phyloP scores from a whole-genome alignment of 176 grass and related monocot species.

The Triticum aestivum region IWGSC_CS_RefSeq_v2.1 NC_057809.1:523045529-523046028 shows the following conservation, averaged over 20 bases:
- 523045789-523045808: constrained; percentile 68
- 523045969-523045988: not conserved
- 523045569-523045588: not conserved
- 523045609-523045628: constrained; percentile 29
- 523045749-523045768: constrained; percentile 46
- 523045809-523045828: not conserved
- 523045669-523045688: not conserved
- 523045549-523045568: not conserved
- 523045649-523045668: too few relatives aligned
- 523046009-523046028: constrained; percentile 47
- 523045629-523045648: too few relatives aligned
- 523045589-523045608: constrained; percentile 58
- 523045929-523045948: not conserved
- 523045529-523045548: too few relatives aligned
- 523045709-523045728: not conserved
- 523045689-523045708: not conserved
- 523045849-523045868: not conserved
- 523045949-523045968: not conserved
- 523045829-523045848: not conserved
- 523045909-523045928: not conserved
- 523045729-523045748: not conserved
- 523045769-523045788: constrained; percentile 33
- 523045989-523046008: constrained; percentile 2
- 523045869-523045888: constrained; percentile 63
- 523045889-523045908: not conserved